phyloP scores from a whole-genome alignment of 805 yeast species.

The Kluyveromyces siamensis region DNA sequence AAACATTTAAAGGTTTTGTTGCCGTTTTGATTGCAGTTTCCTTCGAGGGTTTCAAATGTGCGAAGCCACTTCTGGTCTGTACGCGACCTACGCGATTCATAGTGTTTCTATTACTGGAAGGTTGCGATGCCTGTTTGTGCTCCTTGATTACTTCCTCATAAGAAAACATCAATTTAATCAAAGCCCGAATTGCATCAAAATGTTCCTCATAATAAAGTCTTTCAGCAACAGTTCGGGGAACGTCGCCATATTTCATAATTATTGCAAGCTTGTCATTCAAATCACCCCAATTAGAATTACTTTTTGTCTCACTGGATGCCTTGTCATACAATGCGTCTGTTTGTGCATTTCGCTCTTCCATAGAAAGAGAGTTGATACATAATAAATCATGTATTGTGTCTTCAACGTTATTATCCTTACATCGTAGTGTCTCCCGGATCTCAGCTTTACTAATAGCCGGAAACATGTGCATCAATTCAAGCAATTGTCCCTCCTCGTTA shows the following conservation, averaged over 20 bases:
- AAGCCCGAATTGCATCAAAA: conserved; percentile 25
- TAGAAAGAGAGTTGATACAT: conserved; percentile 11
- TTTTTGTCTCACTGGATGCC: not conserved
- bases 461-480: conserved; percentile 34
- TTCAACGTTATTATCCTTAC: conserved; percentile 26
- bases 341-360: conserved; percentile 10
- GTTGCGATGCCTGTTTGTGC: not conserved
- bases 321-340: conserved; percentile 3
- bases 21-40: not conserved
- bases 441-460: conserved; percentile 31
- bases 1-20: conserved; percentile 3
- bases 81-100: conserved; percentile 27
- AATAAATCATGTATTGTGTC: conserved; percentile 11
- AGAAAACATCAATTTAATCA: conserved; percentile 29
- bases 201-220: conserved; percentile 24
- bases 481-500: conserved; percentile 3
- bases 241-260: conserved; percentile 17
- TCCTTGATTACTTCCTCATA: conserved; percentile 5
- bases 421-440: conserved; percentile 26
- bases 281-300: not conserved
- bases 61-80: conserved; percentile 23
- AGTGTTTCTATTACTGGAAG: conserved; percentile 3
- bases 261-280: conserved; percentile 15
- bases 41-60: conserved; percentile 7
- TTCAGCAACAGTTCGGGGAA: conserved; percentile 10